These are phyloP conservation scores for Acer campestre DNA, from an alignment of 345 rosid genomes.

Conservation along the genomic window DNA sequence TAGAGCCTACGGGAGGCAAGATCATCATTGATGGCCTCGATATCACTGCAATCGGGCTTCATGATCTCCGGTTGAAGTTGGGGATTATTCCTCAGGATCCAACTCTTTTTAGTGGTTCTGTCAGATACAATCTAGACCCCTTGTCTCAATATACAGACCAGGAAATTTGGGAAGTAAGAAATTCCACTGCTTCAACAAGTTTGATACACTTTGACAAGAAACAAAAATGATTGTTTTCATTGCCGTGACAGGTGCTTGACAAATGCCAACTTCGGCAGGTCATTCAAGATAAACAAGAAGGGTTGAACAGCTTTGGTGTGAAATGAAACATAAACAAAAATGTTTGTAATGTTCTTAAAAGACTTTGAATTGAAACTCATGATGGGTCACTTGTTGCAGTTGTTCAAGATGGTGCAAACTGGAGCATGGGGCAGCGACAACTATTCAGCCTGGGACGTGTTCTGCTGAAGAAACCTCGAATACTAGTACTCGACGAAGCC, in stretches of 20 bases:
- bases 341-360: background rate
- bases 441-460: slow-evolving; percentile 66
- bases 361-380: background rate
- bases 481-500: slow-evolving; percentile 71
- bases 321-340: background rate
- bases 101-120: background rate
- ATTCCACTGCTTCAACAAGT: too few relatives aligned
- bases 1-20: background rate
- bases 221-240: background rate
- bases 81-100: slow-evolving; percentile 8
- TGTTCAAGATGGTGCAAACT: slow-evolving; percentile 62
- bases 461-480: slow-evolving; percentile 44
- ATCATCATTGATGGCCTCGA: background rate
- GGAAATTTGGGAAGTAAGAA: slow-evolving; percentile 56
- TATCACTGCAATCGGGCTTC: background rate
- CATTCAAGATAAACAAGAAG: slow-evolving; percentile 37
- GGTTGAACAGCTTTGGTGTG: slow-evolving; percentile 38
- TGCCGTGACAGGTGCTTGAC: slow-evolving; percentile 34
- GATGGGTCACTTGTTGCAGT: slow-evolving; percentile 32
- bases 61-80: background rate
- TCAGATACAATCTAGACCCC: slow-evolving; percentile 5
- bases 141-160: slow-evolving; percentile 34
- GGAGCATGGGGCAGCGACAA: slow-evolving; percentile 71
- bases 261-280: slow-evolving; percentile 47
- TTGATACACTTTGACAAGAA: too few relatives aligned